A percentile compares a stretch with the other conserved stretches of the same genome.
Conservation (phyloP, 1,284 basidiomycete species). For the Mycena sp. region DNA sequence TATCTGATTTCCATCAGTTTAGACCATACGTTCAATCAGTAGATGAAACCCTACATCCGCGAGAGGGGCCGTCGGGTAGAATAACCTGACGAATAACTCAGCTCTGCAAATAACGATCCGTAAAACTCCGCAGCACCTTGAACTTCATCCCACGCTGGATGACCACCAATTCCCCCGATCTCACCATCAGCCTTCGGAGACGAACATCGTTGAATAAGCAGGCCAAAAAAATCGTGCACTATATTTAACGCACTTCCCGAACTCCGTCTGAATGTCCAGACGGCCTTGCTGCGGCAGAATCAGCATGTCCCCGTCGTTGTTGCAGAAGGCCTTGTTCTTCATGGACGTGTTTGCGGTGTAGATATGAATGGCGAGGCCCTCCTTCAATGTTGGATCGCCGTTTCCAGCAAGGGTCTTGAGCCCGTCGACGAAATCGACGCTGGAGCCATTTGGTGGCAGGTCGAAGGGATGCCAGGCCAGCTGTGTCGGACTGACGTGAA, state of each 20-base stretch:
- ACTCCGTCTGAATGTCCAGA: conserved; percentile 76
- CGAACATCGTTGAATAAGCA: background rate
- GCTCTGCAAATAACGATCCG: background rate
- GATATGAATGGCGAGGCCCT: conserved; percentile 71
- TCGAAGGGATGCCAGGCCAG: conserved; percentile 76
- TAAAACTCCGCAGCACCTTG: conserved; percentile 50
- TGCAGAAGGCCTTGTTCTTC: conserved; percentile 71
- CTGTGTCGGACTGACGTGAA: conserved; percentile 71
- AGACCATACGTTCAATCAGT: background rate
- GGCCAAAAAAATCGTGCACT: background rate
- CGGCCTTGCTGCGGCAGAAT: conserved; percentile 74
- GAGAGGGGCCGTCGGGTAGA: conserved; percentile 65
- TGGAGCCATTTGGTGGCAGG: conserved; percentile 54
- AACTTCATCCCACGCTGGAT: conserved; percentile 75
- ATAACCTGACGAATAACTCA: conserved; percentile 42
- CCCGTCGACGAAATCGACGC: conserved; percentile 69
- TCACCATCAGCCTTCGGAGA: conserved; percentile 61
- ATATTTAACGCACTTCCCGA: conserved; percentile 59
- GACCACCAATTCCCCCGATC: conserved; percentile 70
- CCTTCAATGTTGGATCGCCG: conserved; percentile 68
- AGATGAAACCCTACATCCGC: conserved; percentile 53
- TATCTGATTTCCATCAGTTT: conserved; percentile 47
- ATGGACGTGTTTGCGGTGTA: conserved; percentile 71
- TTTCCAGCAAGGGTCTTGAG: conserved; percentile 73
- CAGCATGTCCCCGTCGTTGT: conserved; percentile 75